Conservation (phyloP, 1,139 yeast species). For the Hansenula anomala region DNA sequence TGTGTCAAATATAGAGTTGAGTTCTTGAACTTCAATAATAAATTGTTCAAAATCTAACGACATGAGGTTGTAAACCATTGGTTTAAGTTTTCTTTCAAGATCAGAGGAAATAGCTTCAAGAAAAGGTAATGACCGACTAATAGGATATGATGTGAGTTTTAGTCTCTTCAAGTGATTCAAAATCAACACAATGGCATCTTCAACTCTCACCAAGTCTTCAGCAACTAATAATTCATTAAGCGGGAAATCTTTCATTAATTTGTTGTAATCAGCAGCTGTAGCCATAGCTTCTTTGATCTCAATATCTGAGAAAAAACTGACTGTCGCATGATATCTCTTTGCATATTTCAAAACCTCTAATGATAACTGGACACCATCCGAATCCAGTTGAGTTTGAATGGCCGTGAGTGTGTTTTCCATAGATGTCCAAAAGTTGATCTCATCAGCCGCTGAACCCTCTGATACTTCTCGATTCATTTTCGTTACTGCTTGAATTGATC, state of each 20-base stretch:
- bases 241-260: slow-evolving; percentile 68
- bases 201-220: slow-evolving; percentile 39
- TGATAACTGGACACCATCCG: slow-evolving; percentile 53
- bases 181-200: slow-evolving; percentile 40
- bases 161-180: slow-evolving; percentile 65
- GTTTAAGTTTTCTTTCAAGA: slow-evolving; percentile 30
- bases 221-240: slow-evolving; percentile 54
- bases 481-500: slow-evolving; percentile 55
- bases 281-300: slow-evolving; percentile 58
- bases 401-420: slow-evolving; percentile 59
- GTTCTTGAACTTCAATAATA: slow-evolving; percentile 18
- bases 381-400: slow-evolving; percentile 53
- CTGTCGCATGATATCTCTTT: slow-evolving; percentile 76
- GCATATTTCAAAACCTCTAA: slow-evolving; percentile 61
- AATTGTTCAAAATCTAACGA: slow-evolving; percentile 32
- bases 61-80: slow-evolving; percentile 31
- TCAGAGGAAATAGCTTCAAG: slow-evolving; percentile 58
- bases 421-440: slow-evolving; percentile 75
- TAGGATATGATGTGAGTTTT: slow-evolving; percentile 59
- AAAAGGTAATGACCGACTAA: slow-evolving; percentile 55
- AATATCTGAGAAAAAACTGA: slow-evolving; percentile 67
- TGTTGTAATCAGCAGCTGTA: slow-evolving; percentile 50
- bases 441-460: slow-evolving; percentile 63
- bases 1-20: slow-evolving; percentile 30
- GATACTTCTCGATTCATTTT: slow-evolving; percentile 41